These are phyloP conservation scores for Penicillium hordei DNA, from an alignment of 2,329 filamentous ascomycete species.

Conservation along the genomic window DNA sequence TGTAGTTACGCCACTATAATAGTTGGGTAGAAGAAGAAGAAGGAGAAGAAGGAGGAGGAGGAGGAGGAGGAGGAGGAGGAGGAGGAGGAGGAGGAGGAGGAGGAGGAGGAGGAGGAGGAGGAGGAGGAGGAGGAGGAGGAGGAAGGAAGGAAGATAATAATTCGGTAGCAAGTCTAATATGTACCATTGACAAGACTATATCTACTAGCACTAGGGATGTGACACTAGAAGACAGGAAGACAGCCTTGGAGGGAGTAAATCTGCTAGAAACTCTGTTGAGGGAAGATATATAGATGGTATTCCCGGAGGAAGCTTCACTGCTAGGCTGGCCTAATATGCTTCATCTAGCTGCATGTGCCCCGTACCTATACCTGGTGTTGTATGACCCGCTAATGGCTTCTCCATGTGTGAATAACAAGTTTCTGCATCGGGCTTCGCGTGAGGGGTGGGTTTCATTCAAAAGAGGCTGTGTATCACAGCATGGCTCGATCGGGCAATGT, in stretches of 20 bases:
- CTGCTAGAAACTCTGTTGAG: not conserved
- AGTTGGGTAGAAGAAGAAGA: not conserved
- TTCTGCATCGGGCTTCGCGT: not conserved
- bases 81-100: not conserved
- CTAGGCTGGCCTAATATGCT: not conserved
- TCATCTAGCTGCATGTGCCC: not conserved
- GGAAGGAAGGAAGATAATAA: not conserved
- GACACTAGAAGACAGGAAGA: too few relatives aligned
- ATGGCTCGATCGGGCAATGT: not conserved
- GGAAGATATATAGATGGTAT: not conserved
- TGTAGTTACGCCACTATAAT: not conserved
- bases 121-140: not conserved
- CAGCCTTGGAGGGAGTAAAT: not conserved
- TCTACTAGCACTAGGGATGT: not conserved
- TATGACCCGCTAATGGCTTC: not conserved
- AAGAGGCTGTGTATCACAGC: not conserved
- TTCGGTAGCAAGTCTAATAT: not conserved
- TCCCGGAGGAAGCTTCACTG: not conserved
- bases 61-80: too few relatives aligned
- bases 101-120: too few relatives aligned
- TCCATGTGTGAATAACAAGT: not conserved
- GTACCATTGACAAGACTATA: not conserved
- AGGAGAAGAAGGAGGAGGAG: too few relatives aligned
- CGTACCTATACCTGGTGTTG: not conserved
- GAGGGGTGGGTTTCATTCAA: not conserved